Conservation (phyloP, 2,329 filamentous ascomycete genomes). For the Penicillium sp. region DNA sequence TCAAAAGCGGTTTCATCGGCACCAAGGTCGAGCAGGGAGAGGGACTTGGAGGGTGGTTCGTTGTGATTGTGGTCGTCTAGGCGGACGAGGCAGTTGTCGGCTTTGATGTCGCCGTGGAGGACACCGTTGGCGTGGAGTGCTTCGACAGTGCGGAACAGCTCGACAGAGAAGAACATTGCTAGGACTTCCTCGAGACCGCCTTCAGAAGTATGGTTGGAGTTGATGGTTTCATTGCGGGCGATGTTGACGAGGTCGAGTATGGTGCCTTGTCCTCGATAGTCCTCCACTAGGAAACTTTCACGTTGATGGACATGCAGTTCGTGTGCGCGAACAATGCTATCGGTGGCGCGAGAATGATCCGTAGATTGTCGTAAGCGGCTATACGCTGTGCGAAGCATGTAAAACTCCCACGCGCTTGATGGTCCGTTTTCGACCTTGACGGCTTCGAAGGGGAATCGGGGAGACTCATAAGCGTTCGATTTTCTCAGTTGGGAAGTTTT, state of each 20-base stretch:
- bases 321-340: conserved; percentile 78
- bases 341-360: conserved; percentile 64
- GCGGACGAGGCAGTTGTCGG: conserved; percentile 90
- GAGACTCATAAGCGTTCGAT: conserved; percentile 18
- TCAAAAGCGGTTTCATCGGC: conserved; percentile 22
- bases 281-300: conserved; percentile 85
- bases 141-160: conserved; percentile 87
- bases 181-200: conserved; percentile 85
- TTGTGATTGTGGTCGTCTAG: conserved; percentile 57
- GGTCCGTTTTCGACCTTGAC: conserved; percentile 88
- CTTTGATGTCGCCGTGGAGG: conserved; percentile 91
- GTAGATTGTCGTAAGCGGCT: conserved; percentile 64
- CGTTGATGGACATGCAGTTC: conserved; percentile 90
- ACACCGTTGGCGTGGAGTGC: conserved; percentile 76
- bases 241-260: conserved; percentile 92
- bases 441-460: conserved; percentile 69
- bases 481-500: conserved; percentile 53
- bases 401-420: conserved; percentile 90
- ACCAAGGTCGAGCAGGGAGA: conserved; percentile 34
- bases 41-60: conserved; percentile 20
- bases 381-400: conserved; percentile 85
- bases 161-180: conserved; percentile 93
- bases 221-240: conserved; percentile 64
- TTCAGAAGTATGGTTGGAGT: conserved; percentile 49
- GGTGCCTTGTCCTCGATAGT: conserved; percentile 85